Percentiles rank a stretch among this genome's conserved stretches.
phyloP scores from a whole-genome alignment of 305 asterid genomes.

The Fraxinus ornus region DNA sequence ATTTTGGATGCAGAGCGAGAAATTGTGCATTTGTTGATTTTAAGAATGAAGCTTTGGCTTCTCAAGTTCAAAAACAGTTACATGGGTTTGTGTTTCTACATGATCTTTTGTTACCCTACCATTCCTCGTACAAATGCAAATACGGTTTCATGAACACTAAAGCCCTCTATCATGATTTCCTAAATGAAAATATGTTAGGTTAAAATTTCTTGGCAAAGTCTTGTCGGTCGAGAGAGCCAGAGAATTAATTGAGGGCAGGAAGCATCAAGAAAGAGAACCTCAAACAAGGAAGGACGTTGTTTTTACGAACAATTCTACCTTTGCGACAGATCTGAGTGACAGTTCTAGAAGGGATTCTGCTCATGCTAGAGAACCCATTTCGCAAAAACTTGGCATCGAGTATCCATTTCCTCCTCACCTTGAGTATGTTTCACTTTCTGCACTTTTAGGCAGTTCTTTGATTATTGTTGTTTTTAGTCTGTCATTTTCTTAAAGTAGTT shows the following conservation, averaged over 20 bases:
- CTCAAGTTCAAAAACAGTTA: slow-evolving; percentile 74
- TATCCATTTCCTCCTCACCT: slow-evolving; percentile 92
- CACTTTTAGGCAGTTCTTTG: neutral
- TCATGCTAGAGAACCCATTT: slow-evolving; percentile 58
- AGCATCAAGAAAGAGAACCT: slow-evolving; percentile 34
- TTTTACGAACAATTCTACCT: slow-evolving; percentile 31
- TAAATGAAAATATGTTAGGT: slow-evolving; percentile 37
- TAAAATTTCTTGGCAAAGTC: slow-evolving; percentile 79
- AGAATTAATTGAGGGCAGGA: slow-evolving; percentile 35
- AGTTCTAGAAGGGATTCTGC: slow-evolving; percentile 25
- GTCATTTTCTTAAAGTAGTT: slow-evolving; percentile 8
- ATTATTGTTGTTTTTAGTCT: slow-evolving; percentile 3
- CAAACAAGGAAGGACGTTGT: slow-evolving; percentile 32
- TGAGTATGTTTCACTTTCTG: slow-evolving; percentile 55
- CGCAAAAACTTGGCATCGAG: slow-evolving; percentile 77
- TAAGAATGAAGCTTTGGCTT: slow-evolving; percentile 58
- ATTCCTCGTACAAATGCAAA: slow-evolving; percentile 1
- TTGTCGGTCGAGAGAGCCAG: slow-evolving; percentile 68
- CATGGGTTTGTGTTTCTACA: slow-evolving; percentile 53
- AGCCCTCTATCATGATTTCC: slow-evolving; percentile 3
- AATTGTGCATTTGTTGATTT: slow-evolving; percentile 84
- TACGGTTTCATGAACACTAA: neutral
- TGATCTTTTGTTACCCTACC: neutral
- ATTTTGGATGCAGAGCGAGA: slow-evolving; percentile 44
- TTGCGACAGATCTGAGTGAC: slow-evolving; percentile 29